phyloP scores from a whole-genome alignment of 2,329 filamentous ascomycete genomes.

The Daldinia sp. region DNA sequence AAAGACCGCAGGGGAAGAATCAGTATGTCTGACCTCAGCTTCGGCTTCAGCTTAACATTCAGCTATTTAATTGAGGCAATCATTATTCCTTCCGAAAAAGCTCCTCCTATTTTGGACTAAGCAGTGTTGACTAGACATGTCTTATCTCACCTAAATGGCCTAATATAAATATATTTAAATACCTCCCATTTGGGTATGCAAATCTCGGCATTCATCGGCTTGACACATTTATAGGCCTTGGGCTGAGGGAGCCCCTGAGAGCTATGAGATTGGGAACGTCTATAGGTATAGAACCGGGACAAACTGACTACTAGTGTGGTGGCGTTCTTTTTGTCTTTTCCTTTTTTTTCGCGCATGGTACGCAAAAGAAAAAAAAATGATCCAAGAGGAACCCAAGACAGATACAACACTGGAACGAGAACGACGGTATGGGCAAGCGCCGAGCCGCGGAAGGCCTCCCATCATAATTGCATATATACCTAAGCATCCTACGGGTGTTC shows the following conservation, averaged over 20 bases:
- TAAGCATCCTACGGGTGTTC: conserved; percentile 6
- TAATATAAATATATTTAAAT: background rate
- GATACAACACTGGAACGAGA: conserved; percentile 8
- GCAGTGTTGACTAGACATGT: background rate
- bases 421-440: conserved; percentile 19
- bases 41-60: conserved; percentile 23
- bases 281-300: conserved; percentile 25
- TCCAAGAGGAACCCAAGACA: conserved; percentile 20
- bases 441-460: conserved; percentile 13
- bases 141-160: background rate
- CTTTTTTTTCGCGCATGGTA: conserved; percentile 21
- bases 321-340: conserved; percentile 14
- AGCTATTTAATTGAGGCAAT: conserved; percentile 14
- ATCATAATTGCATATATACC: conserved; percentile 11
- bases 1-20: conserved; percentile 8
- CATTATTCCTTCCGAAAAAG: background rate
- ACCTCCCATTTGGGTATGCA: background rate
- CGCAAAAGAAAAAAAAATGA: too few relatives aligned
- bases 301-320: conserved; percentile 27
- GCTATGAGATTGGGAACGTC: conserved; percentile 18
- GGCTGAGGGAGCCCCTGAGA: conserved; percentile 12
- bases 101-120: background rate
- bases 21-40: conserved; percentile 31
- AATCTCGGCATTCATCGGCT: conserved; percentile 14
- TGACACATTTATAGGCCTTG: conserved; percentile 4